phyloP scores from a whole-genome alignment of 306 rosid genomes.

The Acmispon strigosus region DNA sequence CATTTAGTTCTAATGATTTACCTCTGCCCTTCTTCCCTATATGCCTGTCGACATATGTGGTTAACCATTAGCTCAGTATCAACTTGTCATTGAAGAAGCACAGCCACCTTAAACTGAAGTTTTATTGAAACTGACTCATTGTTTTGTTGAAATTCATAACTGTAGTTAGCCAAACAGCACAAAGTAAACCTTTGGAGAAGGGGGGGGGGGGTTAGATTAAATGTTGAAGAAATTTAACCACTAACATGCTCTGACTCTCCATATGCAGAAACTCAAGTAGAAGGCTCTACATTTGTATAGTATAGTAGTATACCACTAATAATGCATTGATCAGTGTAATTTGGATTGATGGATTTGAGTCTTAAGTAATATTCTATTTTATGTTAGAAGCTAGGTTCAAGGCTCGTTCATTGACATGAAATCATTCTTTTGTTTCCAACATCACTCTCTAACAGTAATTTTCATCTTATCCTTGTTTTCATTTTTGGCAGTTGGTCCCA shows the following conservation, averaged over 20 bases:
- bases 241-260: background rate
- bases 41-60: background rate
- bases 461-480: background rate
- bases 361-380: background rate
- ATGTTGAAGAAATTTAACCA: background rate
- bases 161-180: background rate
- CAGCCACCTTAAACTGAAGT: no score
- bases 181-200: background rate
- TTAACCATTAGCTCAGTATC: no score
- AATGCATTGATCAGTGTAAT: background rate
- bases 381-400: slow-evolving; percentile 12
- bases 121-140: no score
- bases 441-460: background rate
- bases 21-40: background rate
- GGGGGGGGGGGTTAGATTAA: background rate
- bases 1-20: background rate
- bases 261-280: no score
- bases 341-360: background rate
- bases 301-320: no score
- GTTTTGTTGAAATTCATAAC: background rate
- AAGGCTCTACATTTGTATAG: no score
- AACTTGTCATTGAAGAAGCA: no score
- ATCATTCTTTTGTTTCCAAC: background rate
- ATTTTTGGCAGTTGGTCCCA: slow-evolving; percentile 71
- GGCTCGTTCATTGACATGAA: background rate